phyloP scores from a whole-genome alignment of 345 rosid species.

The Geranium brycei region DNA sequence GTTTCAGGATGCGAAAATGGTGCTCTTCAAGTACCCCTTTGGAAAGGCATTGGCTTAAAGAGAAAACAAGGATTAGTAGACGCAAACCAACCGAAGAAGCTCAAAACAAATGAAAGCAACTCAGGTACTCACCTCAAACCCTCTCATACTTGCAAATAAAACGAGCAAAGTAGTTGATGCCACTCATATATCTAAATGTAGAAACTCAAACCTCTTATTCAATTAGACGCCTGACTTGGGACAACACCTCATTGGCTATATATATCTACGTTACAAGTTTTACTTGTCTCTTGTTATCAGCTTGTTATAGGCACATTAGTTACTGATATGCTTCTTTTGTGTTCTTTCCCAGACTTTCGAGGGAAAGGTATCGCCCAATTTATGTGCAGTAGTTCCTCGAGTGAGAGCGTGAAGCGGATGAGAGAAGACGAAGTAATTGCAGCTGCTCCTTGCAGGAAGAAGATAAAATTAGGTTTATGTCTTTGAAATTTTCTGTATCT shows the following conservation, averaged over 20 bases:
- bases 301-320: neutral
- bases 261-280: neutral
- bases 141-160: neutral
- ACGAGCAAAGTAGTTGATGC: neutral
- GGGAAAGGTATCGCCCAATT: constrained; percentile 5
- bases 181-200: no score
- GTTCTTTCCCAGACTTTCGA: constrained; percentile 7
- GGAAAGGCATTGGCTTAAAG: constrained; percentile 23
- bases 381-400: constrained; percentile 20
- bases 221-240: neutral
- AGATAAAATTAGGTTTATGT: constrained; percentile 20
- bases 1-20: constrained; percentile 17
- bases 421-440: constrained; percentile 40
- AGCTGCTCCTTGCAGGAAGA: constrained; percentile 31
- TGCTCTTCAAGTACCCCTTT: constrained; percentile 1
- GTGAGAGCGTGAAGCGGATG: constrained; percentile 25
- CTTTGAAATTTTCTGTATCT: no score
- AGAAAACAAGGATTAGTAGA: constrained; percentile 39
- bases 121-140: constrained; percentile 14
- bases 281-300: neutral
- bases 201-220: neutral
- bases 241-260: neutral
- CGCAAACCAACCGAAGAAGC: constrained; percentile 31
- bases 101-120: constrained; percentile 25
- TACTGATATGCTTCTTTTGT: neutral